Conservation (phyloP, 495 filamentous ascomycete species). For the Penicillium pulvis region DNA sequence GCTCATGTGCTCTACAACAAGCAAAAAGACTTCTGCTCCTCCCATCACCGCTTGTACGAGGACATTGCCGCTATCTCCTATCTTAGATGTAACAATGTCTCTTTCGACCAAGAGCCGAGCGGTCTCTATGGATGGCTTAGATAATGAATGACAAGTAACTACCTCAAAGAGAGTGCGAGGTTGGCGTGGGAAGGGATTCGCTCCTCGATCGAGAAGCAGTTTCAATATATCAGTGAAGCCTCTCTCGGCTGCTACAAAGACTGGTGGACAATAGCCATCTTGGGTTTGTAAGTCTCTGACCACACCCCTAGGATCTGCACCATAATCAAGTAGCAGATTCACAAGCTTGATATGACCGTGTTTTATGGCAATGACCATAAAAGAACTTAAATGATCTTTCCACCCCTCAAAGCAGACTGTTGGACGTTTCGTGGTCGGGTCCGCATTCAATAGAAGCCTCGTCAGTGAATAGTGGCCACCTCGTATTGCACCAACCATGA, state of each 20-base stretch:
- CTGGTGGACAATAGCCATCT: neutral
- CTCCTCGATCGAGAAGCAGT: slow-evolving; percentile 6
- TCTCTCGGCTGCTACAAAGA: neutral
- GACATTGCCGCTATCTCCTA: neutral
- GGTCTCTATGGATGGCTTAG: neutral
- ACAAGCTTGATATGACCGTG: neutral
- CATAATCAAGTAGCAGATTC: slow-evolving; percentile 1
- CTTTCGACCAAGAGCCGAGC: neutral
- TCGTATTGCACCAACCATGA: neutral
- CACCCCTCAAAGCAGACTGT: neutral
- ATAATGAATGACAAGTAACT: neutral
- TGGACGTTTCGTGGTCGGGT: neutral
- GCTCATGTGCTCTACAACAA: neutral
- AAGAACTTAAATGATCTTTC: slow-evolving; percentile 4
- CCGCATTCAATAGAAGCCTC: neutral
- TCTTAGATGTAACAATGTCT: neutral
- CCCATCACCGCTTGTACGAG: neutral
- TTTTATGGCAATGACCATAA: neutral
- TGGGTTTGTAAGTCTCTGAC: neutral
- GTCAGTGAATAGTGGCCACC: neutral
- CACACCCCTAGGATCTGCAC: neutral
- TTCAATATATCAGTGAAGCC: neutral
- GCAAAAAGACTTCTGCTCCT: neutral
- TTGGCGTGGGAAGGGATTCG: slow-evolving; percentile 2
- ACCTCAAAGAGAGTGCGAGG: neutral